Conservation (phyloP, 177 flowering plant genomes). For the Tripterygium wilfordii region DNA sequence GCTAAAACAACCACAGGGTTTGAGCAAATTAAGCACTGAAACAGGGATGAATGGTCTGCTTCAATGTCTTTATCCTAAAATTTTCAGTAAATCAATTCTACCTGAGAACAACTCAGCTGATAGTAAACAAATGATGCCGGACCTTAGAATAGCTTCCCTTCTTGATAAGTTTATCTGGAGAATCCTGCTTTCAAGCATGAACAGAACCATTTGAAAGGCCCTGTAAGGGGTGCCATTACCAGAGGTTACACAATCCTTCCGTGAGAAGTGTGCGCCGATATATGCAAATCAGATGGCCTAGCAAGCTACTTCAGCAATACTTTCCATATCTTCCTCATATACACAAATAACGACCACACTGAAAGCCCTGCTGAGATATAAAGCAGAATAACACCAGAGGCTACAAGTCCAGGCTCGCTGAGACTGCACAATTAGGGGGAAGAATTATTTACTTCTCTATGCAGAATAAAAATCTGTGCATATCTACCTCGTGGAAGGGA, state of each 20-base stretch:
- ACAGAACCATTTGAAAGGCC: too few relatives aligned
- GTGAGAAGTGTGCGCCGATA: background rate
- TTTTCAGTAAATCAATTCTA: too few relatives aligned
- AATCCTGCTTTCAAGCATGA: too few relatives aligned
- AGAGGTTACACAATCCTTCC: background rate
- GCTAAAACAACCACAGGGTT: too few relatives aligned
- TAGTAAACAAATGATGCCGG: too few relatives aligned
- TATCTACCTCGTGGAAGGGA: too few relatives aligned
- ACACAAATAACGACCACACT: slow-evolving; percentile 81
- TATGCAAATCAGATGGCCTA: background rate
- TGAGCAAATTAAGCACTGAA: too few relatives aligned
- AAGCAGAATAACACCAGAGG: slow-evolving; percentile 70
- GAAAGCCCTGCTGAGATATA: slow-evolving; percentile 90
- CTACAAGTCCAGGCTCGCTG: slow-evolving; percentile 42
- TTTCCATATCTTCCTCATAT: slow-evolving; percentile 84
- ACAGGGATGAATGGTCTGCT: too few relatives aligned
- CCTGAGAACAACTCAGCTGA: too few relatives aligned
- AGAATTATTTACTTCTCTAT: background rate
- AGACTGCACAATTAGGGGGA: slow-evolving; percentile 40
- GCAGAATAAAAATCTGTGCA: background rate
- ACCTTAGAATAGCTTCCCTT: too few relatives aligned
- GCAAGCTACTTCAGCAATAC: slow-evolving; percentile 51
- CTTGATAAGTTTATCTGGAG: too few relatives aligned
- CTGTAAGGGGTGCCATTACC: background rate
- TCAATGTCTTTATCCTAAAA: too few relatives aligned